Percentiles rank a stretch among this genome's conserved stretches.
Evolutionary conservation across 306 rosid genomes (phyloP).

Genomic region (Trifolium fragiferum): DNA sequence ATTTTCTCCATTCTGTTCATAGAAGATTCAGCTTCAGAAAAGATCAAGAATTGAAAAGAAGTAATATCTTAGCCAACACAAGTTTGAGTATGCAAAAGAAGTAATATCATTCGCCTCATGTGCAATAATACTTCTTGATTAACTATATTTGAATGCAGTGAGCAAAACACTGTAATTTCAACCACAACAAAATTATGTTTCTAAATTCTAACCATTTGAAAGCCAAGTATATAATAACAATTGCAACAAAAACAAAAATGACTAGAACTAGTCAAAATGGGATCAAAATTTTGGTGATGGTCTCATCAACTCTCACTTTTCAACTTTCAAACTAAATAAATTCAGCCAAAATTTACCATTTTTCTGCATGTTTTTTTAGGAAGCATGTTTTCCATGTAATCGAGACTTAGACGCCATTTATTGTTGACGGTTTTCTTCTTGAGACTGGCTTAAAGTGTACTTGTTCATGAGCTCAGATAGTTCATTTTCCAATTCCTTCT

Average conservation of each 20-base stretch:
- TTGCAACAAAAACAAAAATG: not conserved
- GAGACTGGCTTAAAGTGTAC: slow-evolving; percentile 11
- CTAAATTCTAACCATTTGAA: not conserved
- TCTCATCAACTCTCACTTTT: slow-evolving; percentile 4
- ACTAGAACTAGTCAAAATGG: not conserved
- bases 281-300: slow-evolving; percentile 24
- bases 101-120: too few species aligned
- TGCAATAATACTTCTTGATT: too few species aligned
- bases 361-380: too few species aligned
- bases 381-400: not conserved
- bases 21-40: too few species aligned
- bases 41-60: too few species aligned
- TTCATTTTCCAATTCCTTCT: slow-evolving; percentile 47
- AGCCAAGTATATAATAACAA: not conserved
- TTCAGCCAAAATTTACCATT: slow-evolving; percentile 7
- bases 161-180: not conserved
- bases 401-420: slow-evolving; percentile 21
- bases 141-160: not conserved
- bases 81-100: too few species aligned
- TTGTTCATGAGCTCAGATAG: slow-evolving; percentile 45
- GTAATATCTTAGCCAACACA: too few species aligned
- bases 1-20: too few species aligned
- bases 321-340: not conserved
- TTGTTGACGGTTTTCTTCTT: slow-evolving; percentile 21
- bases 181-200: not conserved